Base-by-base conservation (phyloP, 2,329 filamentous ascomycete genomes). In the Xylariaceae sp. region DNA sequence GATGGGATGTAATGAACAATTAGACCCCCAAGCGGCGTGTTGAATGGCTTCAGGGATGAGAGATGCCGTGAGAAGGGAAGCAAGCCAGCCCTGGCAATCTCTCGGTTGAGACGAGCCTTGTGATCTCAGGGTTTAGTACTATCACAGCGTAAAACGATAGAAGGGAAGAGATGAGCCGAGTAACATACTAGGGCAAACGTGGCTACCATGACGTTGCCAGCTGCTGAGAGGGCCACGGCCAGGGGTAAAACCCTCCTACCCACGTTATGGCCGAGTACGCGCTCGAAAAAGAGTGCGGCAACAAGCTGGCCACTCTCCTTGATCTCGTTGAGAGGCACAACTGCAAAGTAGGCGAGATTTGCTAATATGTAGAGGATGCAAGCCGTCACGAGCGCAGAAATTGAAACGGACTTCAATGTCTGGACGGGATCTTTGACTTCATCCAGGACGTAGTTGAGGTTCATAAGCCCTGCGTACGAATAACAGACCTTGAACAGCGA, bases 181-280 rank as follows among this genome's bases (percentile, higher is more conserved):
- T 6, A 39, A 72, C 79, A 66, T 76, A 88, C 87, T 71, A 87
- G 72, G 1, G 85, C 80, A 70, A 89, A 90, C 0, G 85, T 84
- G 1, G 88, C 86, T 0, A 88, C 86, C 80, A 90, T 86, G 11
- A 90, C 87, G 68, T 90, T 90, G 0, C 87, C 88, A 1, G 79
- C 82, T 0, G 86, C 86, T 1, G 85, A 88, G 23, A 88, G 73
- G 0, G 87, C 87, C 39, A 90, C 85, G 0, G 84, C 82, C 7
- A 88, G 71, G 0, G 86, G 84, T 2, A 89, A 73, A 1, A 88
- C 72, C 1, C 76, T 77, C 39, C 79, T 78, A 0, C 86, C 87
- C 8, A 88, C 66, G 0, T 75, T 76, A 1, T 76, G 72, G 0
- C 87, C 87, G 70, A 90, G 89, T 0, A 86, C 74, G 6, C 78